These are phyloP conservation scores for Basipetospora chlamydospora DNA, from an alignment of 2,329 filamentous ascomycete species.

Conservation along the genomic window DNA sequence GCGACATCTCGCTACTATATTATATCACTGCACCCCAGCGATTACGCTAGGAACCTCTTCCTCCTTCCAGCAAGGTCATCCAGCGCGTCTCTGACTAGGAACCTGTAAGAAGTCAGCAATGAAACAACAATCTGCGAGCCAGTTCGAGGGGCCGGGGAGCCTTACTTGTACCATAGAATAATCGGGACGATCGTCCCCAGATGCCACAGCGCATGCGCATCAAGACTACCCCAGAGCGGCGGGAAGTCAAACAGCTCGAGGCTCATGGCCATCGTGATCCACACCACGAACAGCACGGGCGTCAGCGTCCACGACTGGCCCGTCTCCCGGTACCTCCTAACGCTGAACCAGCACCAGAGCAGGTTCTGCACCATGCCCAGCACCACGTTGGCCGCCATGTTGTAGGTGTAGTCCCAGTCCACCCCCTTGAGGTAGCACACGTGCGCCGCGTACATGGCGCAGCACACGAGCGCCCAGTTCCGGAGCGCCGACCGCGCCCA, in stretches of 20 bases:
- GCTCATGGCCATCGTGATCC: conserved; percentile 88
- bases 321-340: conserved; percentile 55
- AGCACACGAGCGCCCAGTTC: conserved; percentile 63
- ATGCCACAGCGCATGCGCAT: conserved; percentile 96
- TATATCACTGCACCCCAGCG: no score
- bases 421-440: conserved; percentile 74
- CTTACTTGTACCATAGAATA: conserved; percentile 88
- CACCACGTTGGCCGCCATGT: conserved; percentile 88
- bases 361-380: conserved; percentile 67
- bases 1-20: no score
- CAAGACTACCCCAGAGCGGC: conserved; percentile 65
- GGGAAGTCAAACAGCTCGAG: conserved; percentile 91
- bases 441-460: conserved; percentile 57
- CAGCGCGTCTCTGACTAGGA: conserved; percentile 70
- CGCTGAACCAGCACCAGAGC: conserved; percentile 77
- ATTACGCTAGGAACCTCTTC: conserved; percentile 11
- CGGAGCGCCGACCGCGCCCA: conserved; percentile 39
- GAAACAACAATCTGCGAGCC: background rate
- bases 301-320: conserved; percentile 69
- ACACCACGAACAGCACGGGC: conserved; percentile 83
- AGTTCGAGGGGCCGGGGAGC: conserved; percentile 13
- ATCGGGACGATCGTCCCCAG: conserved; percentile 80
- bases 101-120: conserved; percentile 37
- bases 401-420: conserved; percentile 92
- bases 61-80: conserved; percentile 59